phyloP scores from a whole-genome alignment of 2,329 filamentous ascomycete species.

The Arthrobotrys pseudoclavata region DNA sequence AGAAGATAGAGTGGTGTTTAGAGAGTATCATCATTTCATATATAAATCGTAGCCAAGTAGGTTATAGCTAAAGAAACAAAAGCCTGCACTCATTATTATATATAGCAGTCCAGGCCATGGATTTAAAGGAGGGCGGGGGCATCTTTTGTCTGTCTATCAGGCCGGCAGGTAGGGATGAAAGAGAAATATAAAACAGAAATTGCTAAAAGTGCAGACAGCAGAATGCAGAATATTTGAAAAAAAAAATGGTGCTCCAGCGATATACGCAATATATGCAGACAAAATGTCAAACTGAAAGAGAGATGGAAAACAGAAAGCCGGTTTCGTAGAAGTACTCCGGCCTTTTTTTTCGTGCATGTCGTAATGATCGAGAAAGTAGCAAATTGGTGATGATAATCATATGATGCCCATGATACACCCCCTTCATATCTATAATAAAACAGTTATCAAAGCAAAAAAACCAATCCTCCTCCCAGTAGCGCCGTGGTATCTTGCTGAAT shows the following conservation, averaged over 20 bases:
- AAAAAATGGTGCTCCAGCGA: constrained; percentile 21
- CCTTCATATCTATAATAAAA: constrained; percentile 64
- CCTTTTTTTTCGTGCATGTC: constrained; percentile 11
- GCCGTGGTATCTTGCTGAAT: not conserved
- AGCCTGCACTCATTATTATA: not conserved
- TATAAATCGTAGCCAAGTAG: not conserved
- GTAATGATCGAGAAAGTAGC: not conserved
- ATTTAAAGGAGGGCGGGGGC: not conserved
- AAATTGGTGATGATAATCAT: constrained; percentile 56
- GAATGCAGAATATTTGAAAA: constrained; percentile 7
- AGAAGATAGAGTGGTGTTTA: not conserved
- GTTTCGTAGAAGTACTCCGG: constrained; percentile 36
- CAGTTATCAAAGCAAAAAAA: not conserved
- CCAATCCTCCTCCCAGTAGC: not conserved
- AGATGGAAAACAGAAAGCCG: constrained; percentile 23
- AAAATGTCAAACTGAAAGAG: constrained; percentile 42
- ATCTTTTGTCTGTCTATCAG: not conserved
- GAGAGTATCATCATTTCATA: not conserved
- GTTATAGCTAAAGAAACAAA: not conserved
- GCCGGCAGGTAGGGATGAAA: not conserved
- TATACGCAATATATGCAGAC: constrained; percentile 42
- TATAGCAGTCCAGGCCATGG: not conserved
- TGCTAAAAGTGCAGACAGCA: not conserved
- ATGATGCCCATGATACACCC: constrained; percentile 64
- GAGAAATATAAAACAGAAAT: not conserved